These are phyloP conservation scores for Alternaria arborescens DNA, from an alignment of 2,329 filamentous ascomycete species.

Conservation along the genomic window DNA sequence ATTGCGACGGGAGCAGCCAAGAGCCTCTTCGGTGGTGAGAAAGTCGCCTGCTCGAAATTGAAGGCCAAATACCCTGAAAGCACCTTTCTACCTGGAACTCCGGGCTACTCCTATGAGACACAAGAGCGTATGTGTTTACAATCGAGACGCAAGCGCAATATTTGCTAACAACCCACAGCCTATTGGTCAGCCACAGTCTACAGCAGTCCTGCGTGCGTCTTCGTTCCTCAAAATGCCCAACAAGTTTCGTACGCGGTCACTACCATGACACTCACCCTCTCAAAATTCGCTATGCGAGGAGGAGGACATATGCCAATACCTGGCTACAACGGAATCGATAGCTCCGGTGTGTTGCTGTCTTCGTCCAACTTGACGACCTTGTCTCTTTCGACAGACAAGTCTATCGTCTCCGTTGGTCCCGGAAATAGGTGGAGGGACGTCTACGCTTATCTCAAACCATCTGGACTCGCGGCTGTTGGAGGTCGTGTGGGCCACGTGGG, in stretches of 20 bases:
- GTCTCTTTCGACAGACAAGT: slow-evolving; percentile 32
- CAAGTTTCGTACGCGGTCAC: slow-evolving; percentile 30
- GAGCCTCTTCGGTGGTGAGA: background rate
- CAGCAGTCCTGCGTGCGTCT: slow-evolving; percentile 30
- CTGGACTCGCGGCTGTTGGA: slow-evolving; percentile 35
- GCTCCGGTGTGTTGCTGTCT: slow-evolving; percentile 27
- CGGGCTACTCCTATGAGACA: background rate
- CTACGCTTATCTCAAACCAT: slow-evolving; percentile 33
- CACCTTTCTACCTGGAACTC: background rate
- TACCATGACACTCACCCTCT: slow-evolving; percentile 18
- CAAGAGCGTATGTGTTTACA: background rate
- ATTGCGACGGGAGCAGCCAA: background rate
- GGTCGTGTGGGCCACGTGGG: slow-evolving; percentile 43
- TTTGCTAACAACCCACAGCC: background rate
- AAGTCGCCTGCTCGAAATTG: background rate
- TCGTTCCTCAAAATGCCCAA: slow-evolving; percentile 27
- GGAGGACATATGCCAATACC: slow-evolving; percentile 37
- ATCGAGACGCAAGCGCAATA: background rate
- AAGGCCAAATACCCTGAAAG: background rate
- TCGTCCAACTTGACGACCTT: slow-evolving; percentile 31
- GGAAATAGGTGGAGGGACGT: slow-evolving; percentile 45
- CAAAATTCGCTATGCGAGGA: slow-evolving; percentile 32
- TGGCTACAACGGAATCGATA: slow-evolving; percentile 25
- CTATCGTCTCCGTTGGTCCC: slow-evolving; percentile 35
- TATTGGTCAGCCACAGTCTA: slow-evolving; percentile 22